phyloP scores from a whole-genome alignment of 169 alveolate genomes.

The Cryptosporidium muris region DNA sequence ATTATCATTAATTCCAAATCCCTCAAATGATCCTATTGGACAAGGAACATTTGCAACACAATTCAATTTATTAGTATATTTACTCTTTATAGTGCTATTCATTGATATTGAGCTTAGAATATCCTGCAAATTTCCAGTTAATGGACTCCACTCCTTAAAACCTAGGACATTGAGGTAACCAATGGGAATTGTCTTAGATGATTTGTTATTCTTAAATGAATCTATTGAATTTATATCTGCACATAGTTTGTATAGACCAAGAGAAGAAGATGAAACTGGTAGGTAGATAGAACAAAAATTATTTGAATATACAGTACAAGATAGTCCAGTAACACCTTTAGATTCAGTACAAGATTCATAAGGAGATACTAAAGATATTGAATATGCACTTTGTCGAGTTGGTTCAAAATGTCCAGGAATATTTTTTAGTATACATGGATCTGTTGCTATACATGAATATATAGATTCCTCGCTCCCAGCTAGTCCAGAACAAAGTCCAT shows the following conservation, averaged over 20 bases:
- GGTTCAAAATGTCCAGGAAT: conserved; percentile 39
- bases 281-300: conserved; percentile 2
- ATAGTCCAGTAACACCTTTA: background rate
- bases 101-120: no score
- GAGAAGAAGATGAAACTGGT: background rate
- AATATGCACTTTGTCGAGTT: conserved; percentile 9
- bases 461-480: conserved; percentile 34
- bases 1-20: conserved; percentile 36
- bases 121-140: no score
- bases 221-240: background rate
- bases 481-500: conserved; percentile 52
- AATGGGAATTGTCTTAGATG: conserved; percentile 17
- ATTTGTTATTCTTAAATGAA: no score
- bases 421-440: conserved; percentile 15
- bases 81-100: no score
- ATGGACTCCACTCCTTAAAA: background rate
- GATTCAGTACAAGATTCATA: background rate
- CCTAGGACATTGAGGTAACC: conserved; percentile 30
- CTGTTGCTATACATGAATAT: conserved; percentile 3
- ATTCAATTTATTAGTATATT: background rate
- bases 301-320: conserved; percentile 11
- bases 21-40: conserved; percentile 29
- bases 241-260: conserved; percentile 49
- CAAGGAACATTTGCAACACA: conserved; percentile 67
- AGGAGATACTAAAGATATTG: background rate